phyloP scores from a whole-genome alignment of 2,329 filamentous ascomycete species.

The Colletotrichum neosansevieriae region DNA sequence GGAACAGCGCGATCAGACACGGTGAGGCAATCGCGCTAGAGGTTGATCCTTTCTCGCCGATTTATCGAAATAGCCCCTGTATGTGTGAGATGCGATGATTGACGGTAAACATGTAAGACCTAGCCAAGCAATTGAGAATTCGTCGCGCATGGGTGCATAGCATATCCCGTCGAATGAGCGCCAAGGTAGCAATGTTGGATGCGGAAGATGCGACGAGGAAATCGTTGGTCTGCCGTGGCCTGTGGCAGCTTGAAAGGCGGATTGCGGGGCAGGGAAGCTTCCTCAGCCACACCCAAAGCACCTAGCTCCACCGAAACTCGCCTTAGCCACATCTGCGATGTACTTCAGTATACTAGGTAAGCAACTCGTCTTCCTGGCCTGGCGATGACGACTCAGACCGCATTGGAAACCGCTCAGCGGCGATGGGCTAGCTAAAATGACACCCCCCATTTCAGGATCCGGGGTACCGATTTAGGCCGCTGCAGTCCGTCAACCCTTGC shows the following conservation, averaged over 20 bases:
- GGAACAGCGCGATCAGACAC: background rate
- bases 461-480: conserved; percentile 39
- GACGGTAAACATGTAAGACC: too few relatives aligned
- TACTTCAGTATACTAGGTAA: too few relatives aligned
- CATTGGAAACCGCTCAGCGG: background rate
- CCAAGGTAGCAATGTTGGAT: background rate
- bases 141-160: background rate
- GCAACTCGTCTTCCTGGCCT: too few relatives aligned
- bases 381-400: background rate
- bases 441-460: conserved; percentile 20
- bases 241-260: too few relatives aligned
- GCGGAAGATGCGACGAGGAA: background rate
- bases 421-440: conserved; percentile 22
- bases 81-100: too few relatives aligned
- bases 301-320: too few relatives aligned
- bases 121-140: background rate
- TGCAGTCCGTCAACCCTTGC: conserved; percentile 22
- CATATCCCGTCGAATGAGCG: background rate
- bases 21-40: background rate
- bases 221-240: background rate
- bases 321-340: too few relatives aligned
- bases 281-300: background rate
- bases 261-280: background rate
- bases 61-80: too few relatives aligned
- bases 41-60: background rate